Percentiles rank a stretch among this genome's conserved stretches.
These are phyloP conservation scores for Colletotrichum aenigma DNA, from an alignment of 2,329 filamentous ascomycete species.

Conservation along the genomic window DNA sequence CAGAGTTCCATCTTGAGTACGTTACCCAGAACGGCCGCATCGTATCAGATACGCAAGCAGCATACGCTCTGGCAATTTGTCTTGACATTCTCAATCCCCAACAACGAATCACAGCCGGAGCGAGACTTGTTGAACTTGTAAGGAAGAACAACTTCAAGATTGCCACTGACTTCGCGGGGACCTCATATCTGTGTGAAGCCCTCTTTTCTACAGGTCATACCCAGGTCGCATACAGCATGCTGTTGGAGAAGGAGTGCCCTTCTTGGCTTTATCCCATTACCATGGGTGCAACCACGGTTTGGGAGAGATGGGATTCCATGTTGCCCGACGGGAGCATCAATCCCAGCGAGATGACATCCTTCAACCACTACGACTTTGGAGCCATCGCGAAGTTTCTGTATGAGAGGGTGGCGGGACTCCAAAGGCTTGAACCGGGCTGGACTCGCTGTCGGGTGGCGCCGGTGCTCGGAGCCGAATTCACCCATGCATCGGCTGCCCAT, in stretches of 20 bases:
- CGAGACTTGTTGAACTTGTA: constrained; percentile 2
- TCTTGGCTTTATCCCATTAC: constrained; percentile 42
- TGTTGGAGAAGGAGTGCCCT: constrained; percentile 36
- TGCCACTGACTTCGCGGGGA: constrained; percentile 27
- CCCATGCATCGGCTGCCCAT: not conserved
- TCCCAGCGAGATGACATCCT: constrained; percentile 43
- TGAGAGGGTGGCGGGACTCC: constrained; percentile 26
- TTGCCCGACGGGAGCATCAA: constrained; percentile 40
- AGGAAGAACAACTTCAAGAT: constrained; percentile 9
- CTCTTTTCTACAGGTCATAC: not conserved
- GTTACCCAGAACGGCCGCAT: constrained; percentile 15
- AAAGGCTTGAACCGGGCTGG: constrained; percentile 27
- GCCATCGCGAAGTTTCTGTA: constrained; percentile 42
- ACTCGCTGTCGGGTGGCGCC: constrained; percentile 2
- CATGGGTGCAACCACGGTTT: constrained; percentile 44
- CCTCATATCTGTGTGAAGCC: constrained; percentile 23
- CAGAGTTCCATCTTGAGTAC: constrained; percentile 27
- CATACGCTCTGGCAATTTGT: constrained; percentile 23
- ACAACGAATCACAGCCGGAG: not conserved
- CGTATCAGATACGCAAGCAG: constrained; percentile 24
- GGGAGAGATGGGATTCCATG: constrained; percentile 48
- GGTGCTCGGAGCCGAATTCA: not conserved
- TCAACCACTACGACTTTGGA: constrained; percentile 46
- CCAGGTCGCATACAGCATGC: constrained; percentile 37
- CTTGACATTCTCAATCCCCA: constrained; percentile 17